These are phyloP conservation scores for Thermoascus crustaceus DNA, from an alignment of 2,329 filamentous ascomycete species.

Conservation along the genomic window DNA sequence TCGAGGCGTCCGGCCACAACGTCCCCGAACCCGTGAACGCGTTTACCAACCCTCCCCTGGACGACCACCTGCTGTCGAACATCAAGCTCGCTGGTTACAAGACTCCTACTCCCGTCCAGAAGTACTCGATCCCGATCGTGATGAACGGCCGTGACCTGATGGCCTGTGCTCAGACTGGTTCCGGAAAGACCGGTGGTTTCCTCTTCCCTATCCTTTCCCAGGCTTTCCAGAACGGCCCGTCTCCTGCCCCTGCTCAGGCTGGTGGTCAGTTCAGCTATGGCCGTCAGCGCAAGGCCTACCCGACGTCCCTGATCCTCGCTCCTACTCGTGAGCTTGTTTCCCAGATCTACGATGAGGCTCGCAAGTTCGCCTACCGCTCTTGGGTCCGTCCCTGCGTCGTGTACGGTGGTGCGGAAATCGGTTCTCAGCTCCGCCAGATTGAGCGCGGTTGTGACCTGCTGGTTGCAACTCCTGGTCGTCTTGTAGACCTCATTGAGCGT, in stretches of 20 bases:
- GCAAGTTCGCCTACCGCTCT: conserved; percentile 97
- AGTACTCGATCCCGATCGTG: conserved; percentile 98
- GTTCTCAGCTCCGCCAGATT: conserved; percentile 94
- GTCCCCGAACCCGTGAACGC: conserved; percentile 84
- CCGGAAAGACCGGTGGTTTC: conserved; percentile 99
- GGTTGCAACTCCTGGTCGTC: conserved; percentile 91
- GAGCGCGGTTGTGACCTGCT: conserved; percentile 95
- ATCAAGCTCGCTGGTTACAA: conserved; percentile 93
- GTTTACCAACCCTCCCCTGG: conserved; percentile 91
- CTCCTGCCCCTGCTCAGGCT: conserved; percentile 54
- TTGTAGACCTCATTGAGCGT: conserved; percentile 97
- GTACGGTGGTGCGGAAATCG: conserved; percentile 98
- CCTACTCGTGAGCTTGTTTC: conserved; percentile 97
- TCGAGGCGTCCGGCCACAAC: conserved; percentile 89
- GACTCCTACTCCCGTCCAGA: conserved; percentile 93
- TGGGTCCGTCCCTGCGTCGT: conserved; percentile 98
- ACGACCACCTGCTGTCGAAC: conserved; percentile 87
- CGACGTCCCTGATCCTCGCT: conserved; percentile 89
- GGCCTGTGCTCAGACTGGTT: conserved; percentile 99
- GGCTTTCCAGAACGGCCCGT: conserved; percentile 84
- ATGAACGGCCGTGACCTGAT: conserved; percentile 97
- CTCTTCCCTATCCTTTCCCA: conserved; percentile 98
- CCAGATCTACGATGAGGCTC: conserved; percentile 94
- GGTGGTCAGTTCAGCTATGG: conserved; percentile 62
- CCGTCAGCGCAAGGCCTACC: conserved; percentile 95